phyloP scores from a whole-genome alignment of 1,284 basidiomycete genomes.

The Marasmius sp. region DNA sequence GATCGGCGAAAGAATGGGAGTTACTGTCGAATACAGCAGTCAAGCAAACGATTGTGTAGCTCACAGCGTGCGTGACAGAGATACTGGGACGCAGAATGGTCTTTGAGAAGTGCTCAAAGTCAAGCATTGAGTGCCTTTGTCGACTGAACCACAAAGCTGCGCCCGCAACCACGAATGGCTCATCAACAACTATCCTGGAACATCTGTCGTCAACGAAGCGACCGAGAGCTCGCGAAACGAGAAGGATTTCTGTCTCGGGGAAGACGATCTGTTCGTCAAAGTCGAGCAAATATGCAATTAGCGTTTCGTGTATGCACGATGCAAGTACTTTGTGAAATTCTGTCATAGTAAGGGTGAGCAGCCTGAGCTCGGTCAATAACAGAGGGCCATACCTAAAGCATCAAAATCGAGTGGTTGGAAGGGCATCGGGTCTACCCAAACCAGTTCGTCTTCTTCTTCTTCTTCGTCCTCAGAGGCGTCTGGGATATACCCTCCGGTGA shows the following conservation, averaged over 20 bases:
- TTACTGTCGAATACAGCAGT: no score
- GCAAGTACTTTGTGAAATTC: no score
- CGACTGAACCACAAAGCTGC: neutral
- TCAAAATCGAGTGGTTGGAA: neutral
- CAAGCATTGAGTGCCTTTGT: no score
- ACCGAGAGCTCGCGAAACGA: neutral
- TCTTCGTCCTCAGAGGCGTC: neutral
- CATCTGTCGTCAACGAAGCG: neutral
- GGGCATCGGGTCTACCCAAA: neutral
- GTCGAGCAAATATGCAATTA: neutral
- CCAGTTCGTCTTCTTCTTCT: neutral
- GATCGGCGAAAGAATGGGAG: no score
- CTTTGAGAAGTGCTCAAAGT: no score
- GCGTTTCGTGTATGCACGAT: no score
- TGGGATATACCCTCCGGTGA: neutral
- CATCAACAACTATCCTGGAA: neutral
- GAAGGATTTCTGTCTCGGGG: neutral
- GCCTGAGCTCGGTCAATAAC: no score
- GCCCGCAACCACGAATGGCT: neutral
- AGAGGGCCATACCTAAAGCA: no score
- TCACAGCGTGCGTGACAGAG: no score
- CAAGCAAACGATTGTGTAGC: no score
- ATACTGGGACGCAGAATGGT: no score
- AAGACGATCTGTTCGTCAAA: neutral
- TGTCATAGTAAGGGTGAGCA: no score